phyloP scores from a whole-genome alignment of 129 eudicot species.

The Saussurea involucrata region DNA sequence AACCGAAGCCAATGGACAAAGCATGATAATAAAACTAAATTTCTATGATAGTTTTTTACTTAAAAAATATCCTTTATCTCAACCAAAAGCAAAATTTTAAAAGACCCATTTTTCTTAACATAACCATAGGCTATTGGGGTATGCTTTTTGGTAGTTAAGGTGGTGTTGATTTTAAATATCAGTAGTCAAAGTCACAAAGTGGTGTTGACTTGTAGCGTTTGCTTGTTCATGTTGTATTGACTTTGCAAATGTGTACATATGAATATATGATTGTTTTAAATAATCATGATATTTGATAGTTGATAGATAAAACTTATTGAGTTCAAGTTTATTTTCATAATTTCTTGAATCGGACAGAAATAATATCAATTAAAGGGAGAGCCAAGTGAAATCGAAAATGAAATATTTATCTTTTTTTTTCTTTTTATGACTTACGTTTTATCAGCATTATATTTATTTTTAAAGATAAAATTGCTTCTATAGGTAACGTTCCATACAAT shows the following conservation, averaged over 20 bases:
- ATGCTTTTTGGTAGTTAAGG: neutral
- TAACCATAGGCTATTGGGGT: neutral
- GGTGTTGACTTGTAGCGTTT: neutral
- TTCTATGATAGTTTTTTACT: neutral
- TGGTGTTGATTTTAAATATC: neutral
- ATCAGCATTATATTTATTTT: too few species aligned
- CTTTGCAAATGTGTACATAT: neutral
- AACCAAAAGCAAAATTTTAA: too few species aligned
- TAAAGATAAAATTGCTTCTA: too few species aligned
- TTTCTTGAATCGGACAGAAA: neutral
- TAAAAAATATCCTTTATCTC: too few species aligned
- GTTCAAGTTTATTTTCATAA: neutral
- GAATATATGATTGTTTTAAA: neutral
- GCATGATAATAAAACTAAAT: neutral
- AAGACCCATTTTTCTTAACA: neutral
- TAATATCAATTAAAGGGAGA: neutral
- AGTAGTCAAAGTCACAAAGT: neutral
- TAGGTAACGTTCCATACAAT: too few species aligned
- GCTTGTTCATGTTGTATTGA: constrained; percentile 1
- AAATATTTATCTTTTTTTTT: too few species aligned
- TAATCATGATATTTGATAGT: neutral
- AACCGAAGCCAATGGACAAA: neutral
- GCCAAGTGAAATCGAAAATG: too few species aligned
- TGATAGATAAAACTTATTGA: neutral
- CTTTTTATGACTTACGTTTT: too few species aligned